Conservation (phyloP, 148 eudicot genomes). For the Camellia sinensis region DNA sequence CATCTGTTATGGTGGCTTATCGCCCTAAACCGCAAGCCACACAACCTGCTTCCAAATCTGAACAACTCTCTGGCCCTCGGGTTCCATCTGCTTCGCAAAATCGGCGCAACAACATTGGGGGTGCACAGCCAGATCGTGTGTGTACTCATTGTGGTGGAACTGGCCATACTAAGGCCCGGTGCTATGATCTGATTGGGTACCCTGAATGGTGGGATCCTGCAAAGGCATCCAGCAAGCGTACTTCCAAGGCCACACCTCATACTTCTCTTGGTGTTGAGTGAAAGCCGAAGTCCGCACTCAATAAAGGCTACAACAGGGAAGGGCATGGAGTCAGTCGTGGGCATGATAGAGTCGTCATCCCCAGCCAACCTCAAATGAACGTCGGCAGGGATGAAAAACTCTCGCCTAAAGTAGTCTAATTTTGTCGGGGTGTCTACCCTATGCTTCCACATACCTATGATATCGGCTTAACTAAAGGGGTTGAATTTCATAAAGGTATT, state of each 20-base stretch:
- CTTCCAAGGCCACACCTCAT: neutral
- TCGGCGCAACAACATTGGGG: neutral
- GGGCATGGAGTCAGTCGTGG: too few relatives aligned
- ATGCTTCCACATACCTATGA: too few relatives aligned
- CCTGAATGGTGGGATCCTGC: constrained; percentile 7
- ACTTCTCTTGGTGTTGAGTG: neutral
- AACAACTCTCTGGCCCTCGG: neutral
- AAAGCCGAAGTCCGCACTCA: too few relatives aligned
- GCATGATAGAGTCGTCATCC: too few relatives aligned
- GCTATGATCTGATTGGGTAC: neutral
- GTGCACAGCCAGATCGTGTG: neutral
- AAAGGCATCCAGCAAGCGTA: neutral
- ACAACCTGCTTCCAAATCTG: neutral
- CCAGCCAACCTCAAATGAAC: too few relatives aligned
- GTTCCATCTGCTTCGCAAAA: neutral
- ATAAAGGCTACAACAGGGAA: too few relatives aligned
- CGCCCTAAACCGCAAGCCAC: neutral
- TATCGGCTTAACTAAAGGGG: too few relatives aligned
- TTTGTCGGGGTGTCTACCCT: too few relatives aligned
- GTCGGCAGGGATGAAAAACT: too few relatives aligned
- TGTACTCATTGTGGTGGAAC: neutral
- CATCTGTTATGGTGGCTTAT: neutral
- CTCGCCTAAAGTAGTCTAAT: too few relatives aligned
- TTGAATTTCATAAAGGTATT: too few relatives aligned
- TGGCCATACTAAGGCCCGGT: neutral